phyloP scores from a whole-genome alignment of 2,329 filamentous ascomycete species.

The Penicillium paneum region DNA sequence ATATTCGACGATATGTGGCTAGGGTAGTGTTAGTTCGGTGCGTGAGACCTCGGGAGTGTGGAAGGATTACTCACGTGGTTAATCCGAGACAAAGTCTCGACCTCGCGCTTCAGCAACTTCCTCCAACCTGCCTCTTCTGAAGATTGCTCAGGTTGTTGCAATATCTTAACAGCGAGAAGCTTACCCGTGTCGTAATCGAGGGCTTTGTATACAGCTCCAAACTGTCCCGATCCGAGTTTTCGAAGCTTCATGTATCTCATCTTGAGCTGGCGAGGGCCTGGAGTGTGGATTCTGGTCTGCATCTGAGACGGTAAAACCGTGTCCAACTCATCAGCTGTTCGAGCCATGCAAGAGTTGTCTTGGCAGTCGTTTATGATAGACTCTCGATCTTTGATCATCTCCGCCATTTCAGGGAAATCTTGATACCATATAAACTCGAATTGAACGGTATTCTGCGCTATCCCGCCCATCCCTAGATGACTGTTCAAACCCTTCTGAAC shows the following conservation, averaged over 20 bases:
- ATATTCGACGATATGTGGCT: neutral
- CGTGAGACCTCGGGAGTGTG: neutral
- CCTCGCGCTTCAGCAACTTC: neutral
- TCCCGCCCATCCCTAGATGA: neutral
- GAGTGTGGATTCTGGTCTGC: neutral
- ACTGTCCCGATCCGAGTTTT: neutral
- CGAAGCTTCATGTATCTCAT: neutral
- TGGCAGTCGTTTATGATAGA: neutral
- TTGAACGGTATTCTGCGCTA: neutral
- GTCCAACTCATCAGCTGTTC: neutral
- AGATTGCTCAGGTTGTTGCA: too few species aligned
- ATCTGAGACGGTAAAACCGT: neutral
- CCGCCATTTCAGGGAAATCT: rapidly evolving
- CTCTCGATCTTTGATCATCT: neutral
- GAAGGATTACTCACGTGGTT: neutral
- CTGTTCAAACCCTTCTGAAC: neutral
- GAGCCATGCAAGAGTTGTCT: neutral
- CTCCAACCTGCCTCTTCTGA: too few species aligned
- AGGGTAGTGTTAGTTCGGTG: neutral
- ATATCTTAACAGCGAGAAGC: neutral
- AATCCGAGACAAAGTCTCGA: neutral
- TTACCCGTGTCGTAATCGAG: neutral
- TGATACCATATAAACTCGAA: neutral
- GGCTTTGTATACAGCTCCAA: neutral
- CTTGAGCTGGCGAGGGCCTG: neutral